Evolutionary conservation across 2,329 filamentous ascomycete genomes (phyloP), one percentile per base, ranked within the genome.

Genomic region (Trichoderma semiorbis): DNA sequence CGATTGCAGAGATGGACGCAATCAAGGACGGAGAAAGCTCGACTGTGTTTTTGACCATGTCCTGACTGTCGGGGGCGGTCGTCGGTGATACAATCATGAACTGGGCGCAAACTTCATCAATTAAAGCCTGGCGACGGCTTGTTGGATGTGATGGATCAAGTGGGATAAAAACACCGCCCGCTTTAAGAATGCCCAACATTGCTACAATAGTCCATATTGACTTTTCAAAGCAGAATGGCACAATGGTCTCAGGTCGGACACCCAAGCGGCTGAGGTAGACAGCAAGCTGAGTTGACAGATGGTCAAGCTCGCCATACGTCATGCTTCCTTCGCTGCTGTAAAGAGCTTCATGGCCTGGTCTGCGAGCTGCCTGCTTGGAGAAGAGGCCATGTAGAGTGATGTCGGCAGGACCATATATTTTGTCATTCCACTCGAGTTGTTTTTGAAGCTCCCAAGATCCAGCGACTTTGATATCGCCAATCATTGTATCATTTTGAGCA

Each of bases 151-250:
- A 61, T 6, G 74, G 70, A 58, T 80, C 79, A 8, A 81, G 71
- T 61, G 75, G 64, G 3, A 80, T 72, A 63, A 74, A 75, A 73
- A 30, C 76, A 24, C 75, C 78, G 5, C 78, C 79, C 3, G 76
- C 74, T 61, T 78, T 78, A 28, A 79, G 71, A 32, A 79, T 73
- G 14, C 71, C 77, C 4, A 79, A 30, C 70, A 78, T 76, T 0
- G 73, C 75, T 1, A 78, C 72, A 3, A 74, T 43, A 11, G 75
- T 70, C 74, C 72, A 75, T n/a, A 63, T 57, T 2, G 71, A 77
- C 72, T 78, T 74, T 34, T 74, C 72, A 26, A 73, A 74, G 61
- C 67, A 74, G 24, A 74, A 60, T 1, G 73, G 70, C 28, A 74
- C 73, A 2, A 60, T 53, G 0, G 70, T 79, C 69, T 62, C 79